Percentiles rank a stretch among this genome's conserved stretches.
Conservation (phyloP, 257 asterid genomes). For the Solanum clarkiae region DNA sequence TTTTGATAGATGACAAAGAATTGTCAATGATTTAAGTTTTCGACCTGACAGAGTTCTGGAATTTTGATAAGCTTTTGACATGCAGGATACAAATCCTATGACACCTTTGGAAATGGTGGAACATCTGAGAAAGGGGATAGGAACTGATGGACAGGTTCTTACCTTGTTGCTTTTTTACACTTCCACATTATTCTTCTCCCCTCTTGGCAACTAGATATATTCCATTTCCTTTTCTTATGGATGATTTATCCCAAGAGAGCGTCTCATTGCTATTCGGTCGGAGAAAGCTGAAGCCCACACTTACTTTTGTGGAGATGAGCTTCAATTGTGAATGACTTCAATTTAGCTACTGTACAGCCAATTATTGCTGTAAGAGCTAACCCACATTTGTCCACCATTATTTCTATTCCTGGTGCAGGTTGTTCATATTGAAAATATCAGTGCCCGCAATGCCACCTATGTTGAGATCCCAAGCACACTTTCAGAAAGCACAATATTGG, state of each 20-base stretch:
- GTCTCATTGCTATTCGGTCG: background rate
- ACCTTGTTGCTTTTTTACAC: background rate
- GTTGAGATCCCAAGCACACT: conserved; percentile 69
- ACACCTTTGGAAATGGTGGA: conserved; percentile 72
- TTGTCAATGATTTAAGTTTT: background rate
- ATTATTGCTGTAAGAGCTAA: background rate
- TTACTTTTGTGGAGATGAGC: background rate
- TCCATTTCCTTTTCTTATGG: background rate
- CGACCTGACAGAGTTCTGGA: background rate
- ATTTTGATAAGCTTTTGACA: conserved; percentile 5
- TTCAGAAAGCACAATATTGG: conserved; percentile 48
- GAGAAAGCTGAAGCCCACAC: background rate
- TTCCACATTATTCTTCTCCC: background rate
- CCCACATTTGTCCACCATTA: background rate
- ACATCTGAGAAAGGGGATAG: conserved; percentile 56
- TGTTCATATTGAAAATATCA: conserved; percentile 74
- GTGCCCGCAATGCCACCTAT: conserved; percentile 49
- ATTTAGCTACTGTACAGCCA: background rate
- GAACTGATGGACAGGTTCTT: conserved; percentile 88
- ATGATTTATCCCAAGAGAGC: background rate
- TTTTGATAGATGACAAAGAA: background rate
- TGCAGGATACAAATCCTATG: conserved; percentile 62
- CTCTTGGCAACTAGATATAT: background rate
- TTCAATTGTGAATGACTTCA: background rate
- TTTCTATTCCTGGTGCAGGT: conserved; percentile 34